Base-by-base conservation (phyloP, 2,329 filamentous ascomycete genomes). In the Cordyceps cicadae region DNA sequence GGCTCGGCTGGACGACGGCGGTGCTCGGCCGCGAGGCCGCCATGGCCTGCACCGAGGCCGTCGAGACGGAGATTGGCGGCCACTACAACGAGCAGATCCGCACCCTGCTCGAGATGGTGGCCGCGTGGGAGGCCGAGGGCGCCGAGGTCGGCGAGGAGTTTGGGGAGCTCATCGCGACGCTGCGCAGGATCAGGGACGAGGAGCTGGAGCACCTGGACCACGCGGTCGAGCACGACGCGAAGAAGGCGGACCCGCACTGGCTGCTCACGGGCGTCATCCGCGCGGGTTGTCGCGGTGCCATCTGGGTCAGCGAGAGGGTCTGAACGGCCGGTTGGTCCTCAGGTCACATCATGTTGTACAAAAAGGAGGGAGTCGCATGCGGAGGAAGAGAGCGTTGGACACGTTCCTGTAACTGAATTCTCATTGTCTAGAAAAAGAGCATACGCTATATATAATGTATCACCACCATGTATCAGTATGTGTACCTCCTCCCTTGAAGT, bases 41-140 rank as follows among this genome's bases (percentile, higher is more conserved):
- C 41, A 99, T 99, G 94, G 94, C 94, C 14, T 99, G 94, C 72
- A 97, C 94, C 0, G 94, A 99, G 75, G 94, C 94, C 1, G 93
- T 99, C 1, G 94, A 99, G 80, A 99, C 93, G 7, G 94, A 97
- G 78, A 99, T 99, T 64, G 94, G 94, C 2, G 86, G 86, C 32
- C 94, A 99, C 76, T 99, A 99, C 73, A 97, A 97, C 71, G 86
- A 86, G 65, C 94, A 99, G 76, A 91, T 99, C 48, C 80, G 90
- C 29, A 82, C 84, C 58, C 76, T 99, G 67, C 74, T 97, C 45
- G 87, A 88, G 64, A 97, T 96, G 87, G 83, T 90, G 61, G 79
- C 83, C 8, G 82, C 87, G 65, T 90, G 92, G 79, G 84, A 93
- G 74, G 79, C 78, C 9, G 81, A 87, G 54, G 92, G 92, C 0